Percentiles rank a stretch among this genome's conserved stretches.
phyloP scores from a whole-genome alignment of 306 rosid species.

The Betula pendula region DNA sequence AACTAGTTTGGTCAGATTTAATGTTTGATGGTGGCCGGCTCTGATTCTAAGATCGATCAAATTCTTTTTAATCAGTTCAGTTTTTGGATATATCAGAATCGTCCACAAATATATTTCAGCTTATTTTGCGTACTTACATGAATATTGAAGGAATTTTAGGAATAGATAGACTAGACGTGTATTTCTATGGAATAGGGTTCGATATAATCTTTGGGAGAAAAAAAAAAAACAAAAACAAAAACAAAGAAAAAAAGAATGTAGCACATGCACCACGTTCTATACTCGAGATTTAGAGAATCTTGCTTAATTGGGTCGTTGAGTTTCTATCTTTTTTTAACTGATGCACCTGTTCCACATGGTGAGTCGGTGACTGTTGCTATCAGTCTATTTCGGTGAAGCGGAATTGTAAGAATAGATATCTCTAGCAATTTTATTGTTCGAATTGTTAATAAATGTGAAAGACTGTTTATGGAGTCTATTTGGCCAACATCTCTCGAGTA shows the following conservation, averaged over 20 bases:
- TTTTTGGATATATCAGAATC: neutral
- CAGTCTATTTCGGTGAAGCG: too few relatives aligned
- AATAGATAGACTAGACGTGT: too few relatives aligned
- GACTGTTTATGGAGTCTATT: too few relatives aligned
- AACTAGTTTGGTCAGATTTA: neutral
- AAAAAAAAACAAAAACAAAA: too few relatives aligned
- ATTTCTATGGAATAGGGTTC: conserved; percentile 8
- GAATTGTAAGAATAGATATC: too few relatives aligned
- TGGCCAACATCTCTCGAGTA: too few relatives aligned
- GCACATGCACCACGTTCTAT: conserved; percentile 27
- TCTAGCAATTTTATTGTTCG: too few relatives aligned
- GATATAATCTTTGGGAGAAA: neutral
- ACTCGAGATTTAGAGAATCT: neutral
- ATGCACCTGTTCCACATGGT: too few relatives aligned
- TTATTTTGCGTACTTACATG: neutral
- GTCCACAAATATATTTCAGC: neutral
- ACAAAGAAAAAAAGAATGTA: neutral
- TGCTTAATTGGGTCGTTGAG: neutral
- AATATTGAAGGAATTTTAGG: too few relatives aligned
- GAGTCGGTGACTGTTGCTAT: too few relatives aligned
- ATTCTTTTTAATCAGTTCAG: neutral
- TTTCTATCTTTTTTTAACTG: neutral
- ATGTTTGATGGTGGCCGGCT: neutral
- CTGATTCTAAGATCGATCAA: neutral
- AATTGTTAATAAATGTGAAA: too few relatives aligned